Evolutionary conservation across 176 grass and related monocot genomes (phyloP), one percentile per base, ranked within the genome.

Genomic region (Rhynchospora tenuis): DNA sequence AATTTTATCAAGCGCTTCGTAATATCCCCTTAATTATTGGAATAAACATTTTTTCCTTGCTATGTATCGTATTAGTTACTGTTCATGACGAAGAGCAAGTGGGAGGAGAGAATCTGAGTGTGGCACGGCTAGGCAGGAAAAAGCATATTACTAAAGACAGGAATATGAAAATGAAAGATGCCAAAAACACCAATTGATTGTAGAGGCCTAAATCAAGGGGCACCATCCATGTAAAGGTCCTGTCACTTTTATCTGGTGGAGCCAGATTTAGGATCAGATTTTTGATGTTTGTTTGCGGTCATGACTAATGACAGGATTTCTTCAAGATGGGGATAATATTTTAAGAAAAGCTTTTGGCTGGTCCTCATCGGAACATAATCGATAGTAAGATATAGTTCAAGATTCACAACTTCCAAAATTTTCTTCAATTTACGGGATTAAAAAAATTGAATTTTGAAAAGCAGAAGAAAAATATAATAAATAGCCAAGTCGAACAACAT

Each of bases 211-310:
- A 69, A 61, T 61, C 20, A 61, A 11, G 33, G 6, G 48, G 22
- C 73, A 76, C 73, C 73, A 76, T 76, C 73, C 48, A 28, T 76
- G 24, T 55, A 76, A 76, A 76, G 73, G 23, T 76, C 22, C 47
- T 76, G 48, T 76, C 73, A 16, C 29, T 76, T 68, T 69, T 74
- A 2, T 2, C n/a, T 24, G 23, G 46, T 75, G 46, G 46, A 50
- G 46, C 73, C 24, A 76, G 14, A 76, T 28, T 45, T 76, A 76
- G 15, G 13, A 51, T 1, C 26, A 54, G 73, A 55, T 76, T 74
- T 31, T 0, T 28, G 13, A 55, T 74, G 71, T 76, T 12, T 55
- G 48, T 29, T 76, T 54, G 73, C 55, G 24, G 48, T 6, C 7
- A 27, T 26, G 47, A 15, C 12, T 6, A 4, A 27, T 26, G 47